Conservation (phyloP, 257 asterid species). For the Verbena officinalis region DNA sequence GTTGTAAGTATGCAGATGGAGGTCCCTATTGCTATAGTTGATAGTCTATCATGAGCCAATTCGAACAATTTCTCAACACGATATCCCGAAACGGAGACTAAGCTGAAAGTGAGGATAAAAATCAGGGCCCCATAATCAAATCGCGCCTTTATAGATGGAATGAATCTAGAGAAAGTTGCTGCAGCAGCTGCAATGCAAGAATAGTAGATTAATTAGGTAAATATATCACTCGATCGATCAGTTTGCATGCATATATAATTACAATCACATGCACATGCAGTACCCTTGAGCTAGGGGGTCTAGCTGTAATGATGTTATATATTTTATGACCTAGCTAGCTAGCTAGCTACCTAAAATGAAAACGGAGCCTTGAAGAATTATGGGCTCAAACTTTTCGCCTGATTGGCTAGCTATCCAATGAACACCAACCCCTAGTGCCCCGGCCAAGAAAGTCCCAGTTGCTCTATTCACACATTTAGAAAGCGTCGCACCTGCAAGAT, state of each 20-base stretch:
- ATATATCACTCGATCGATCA: too few relatives aligned
- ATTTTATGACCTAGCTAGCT: background rate
- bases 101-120: constrained; percentile 80
- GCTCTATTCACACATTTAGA: constrained; percentile 67
- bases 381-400: constrained; percentile 59
- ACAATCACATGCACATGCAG: too few relatives aligned
- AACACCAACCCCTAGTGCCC: constrained; percentile 82
- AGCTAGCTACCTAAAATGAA: constrained; percentile 85
- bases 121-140: constrained; percentile 85
- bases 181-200: constrained; percentile 81
- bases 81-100: constrained; percentile 87
- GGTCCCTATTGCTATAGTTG: constrained; percentile 77
- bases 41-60: constrained; percentile 66
- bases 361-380: constrained; percentile 69
- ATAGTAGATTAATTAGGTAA: constrained; percentile 7
- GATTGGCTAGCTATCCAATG: constrained; percentile 83
- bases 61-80: constrained; percentile 71
- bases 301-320: too few relatives aligned
- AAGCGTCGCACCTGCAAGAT: constrained; percentile 79
- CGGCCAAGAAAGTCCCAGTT: constrained; percentile 65
- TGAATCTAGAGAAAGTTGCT: constrained; percentile 81
- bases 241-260: too few relatives aligned
- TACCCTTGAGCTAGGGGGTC: too few relatives aligned
- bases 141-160: constrained; percentile 71
- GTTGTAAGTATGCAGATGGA: constrained; percentile 62